phyloP scores from a whole-genome alignment of 1,284 basidiomycete species.

The Ganoderma resinaceum region DNA sequence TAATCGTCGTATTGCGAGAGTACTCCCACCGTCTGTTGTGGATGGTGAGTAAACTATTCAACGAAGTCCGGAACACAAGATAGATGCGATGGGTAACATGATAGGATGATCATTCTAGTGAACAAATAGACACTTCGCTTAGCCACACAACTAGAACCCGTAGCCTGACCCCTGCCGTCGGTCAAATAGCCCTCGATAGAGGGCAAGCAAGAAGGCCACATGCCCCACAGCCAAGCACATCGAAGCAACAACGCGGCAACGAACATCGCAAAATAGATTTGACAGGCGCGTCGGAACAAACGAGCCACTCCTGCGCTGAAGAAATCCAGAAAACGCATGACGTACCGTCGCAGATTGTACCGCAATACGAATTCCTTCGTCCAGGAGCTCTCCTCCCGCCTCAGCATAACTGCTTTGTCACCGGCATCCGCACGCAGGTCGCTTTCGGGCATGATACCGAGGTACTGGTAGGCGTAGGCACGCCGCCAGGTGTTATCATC shows the following conservation, averaged over 20 bases:
- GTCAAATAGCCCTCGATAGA: background rate
- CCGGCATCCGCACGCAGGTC: conserved; percentile 47
- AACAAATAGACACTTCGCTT: background rate
- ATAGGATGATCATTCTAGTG: background rate
- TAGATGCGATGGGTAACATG: background rate
- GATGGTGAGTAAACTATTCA: conserved; percentile 9
- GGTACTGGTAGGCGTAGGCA: conserved; percentile 79
- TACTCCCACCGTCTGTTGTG: conserved; percentile 72
- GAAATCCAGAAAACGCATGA: conserved; percentile 21
- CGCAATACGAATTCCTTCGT: conserved; percentile 69
- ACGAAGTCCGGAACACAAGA: background rate
- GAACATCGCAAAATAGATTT: conserved; percentile 8
- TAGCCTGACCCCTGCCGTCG: background rate
- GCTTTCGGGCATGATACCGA: conserved; percentile 69
- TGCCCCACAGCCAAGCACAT: conserved; percentile 17
- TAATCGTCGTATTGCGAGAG: conserved; percentile 65
- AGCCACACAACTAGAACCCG: background rate
- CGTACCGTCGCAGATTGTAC: conserved; percentile 61
- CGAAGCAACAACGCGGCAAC: conserved; percentile 13
- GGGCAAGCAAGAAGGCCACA: background rate
- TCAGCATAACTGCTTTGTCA: conserved; percentile 53
- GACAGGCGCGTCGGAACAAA: background rate
- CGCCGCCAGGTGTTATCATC: conserved; percentile 85
- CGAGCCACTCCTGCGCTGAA: conserved; percentile 8
- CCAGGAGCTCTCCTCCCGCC: conserved; percentile 68